A percentile compares a stretch with the other conserved stretches of the same genome.
phyloP scores from a whole-genome alignment of 306 rosid species.

The Pyrus bretschneideri region DNA sequence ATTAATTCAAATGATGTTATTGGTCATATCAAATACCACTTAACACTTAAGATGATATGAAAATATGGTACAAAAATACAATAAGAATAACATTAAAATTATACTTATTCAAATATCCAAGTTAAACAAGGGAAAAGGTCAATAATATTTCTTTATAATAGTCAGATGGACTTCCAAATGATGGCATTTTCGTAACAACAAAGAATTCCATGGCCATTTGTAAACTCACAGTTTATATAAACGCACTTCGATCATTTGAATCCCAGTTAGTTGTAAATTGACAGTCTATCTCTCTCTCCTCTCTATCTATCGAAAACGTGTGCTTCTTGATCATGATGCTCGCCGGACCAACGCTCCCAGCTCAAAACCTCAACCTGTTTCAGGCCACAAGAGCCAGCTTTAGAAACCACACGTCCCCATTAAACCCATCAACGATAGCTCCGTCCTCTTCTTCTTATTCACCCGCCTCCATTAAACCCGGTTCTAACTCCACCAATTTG shows the following conservation, averaged over 20 bases:
- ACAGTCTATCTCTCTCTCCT: not conserved
- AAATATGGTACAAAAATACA: too few relatives aligned
- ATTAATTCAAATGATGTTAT: too few relatives aligned
- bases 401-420: constrained; percentile 38
- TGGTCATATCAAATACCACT: too few relatives aligned
- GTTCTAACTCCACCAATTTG: constrained; percentile 8
- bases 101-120: not conserved
- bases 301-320: not conserved
- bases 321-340: constrained; percentile 27
- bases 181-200: not conserved
- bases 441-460: constrained; percentile 15
- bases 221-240: not conserved
- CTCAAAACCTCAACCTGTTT: constrained; percentile 34
- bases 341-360: constrained; percentile 38
- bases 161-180: not conserved
- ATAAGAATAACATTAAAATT: too few relatives aligned
- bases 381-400: constrained; percentile 46
- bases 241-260: not conserved
- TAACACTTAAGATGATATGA: too few relatives aligned
- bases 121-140: constrained; percentile 5
- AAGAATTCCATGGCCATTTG: not conserved
- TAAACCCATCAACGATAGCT: constrained; percentile 38
- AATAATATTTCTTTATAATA: not conserved
- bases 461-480: not conserved
- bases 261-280: not conserved